Conservation (phyloP, 306 rosid species). For the Quercus rubra region DNA sequence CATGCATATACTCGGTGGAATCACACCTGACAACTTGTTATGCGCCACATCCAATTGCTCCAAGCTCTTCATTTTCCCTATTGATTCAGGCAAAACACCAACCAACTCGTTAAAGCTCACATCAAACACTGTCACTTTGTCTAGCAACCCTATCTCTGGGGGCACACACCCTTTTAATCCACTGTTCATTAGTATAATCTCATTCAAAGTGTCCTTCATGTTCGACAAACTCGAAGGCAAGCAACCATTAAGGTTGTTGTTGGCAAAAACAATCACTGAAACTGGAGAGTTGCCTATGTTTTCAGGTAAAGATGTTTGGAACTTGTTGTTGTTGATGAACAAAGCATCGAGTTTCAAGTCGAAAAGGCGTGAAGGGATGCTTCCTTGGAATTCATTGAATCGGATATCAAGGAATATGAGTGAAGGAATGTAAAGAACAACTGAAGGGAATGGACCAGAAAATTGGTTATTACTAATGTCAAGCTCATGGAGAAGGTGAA, state of each 20-base stretch:
- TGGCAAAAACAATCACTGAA: slow-evolving; percentile 73
- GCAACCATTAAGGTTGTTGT: slow-evolving; percentile 56
- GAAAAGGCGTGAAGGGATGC: slow-evolving; percentile 51
- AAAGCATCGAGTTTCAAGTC: slow-evolving; percentile 69
- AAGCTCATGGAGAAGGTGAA: slow-evolving; percentile 54
- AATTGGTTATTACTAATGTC: slow-evolving; percentile 76
- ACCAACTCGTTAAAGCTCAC: slow-evolving; percentile 54
- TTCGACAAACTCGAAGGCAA: slow-evolving; percentile 53
- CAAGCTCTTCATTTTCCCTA: slow-evolving; percentile 60
- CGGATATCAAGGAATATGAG: slow-evolving; percentile 66
- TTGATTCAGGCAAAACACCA: slow-evolving; percentile 62
- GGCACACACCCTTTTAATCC: slow-evolving; percentile 78
- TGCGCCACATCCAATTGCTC: slow-evolving; percentile 71
- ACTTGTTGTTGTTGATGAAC: slow-evolving; percentile 71
- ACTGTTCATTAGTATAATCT: slow-evolving; percentile 57
- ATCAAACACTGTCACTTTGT: slow-evolving; percentile 64
- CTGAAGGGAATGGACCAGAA: slow-evolving; percentile 61
- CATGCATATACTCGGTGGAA: slow-evolving; percentile 59
- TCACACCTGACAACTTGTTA: slow-evolving; percentile 55
- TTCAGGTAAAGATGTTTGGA: slow-evolving; percentile 47
- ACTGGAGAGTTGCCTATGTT: slow-evolving; percentile 56
- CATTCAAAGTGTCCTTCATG: slow-evolving; percentile 60
- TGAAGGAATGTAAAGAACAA: slow-evolving; percentile 38
- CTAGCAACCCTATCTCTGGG: slow-evolving; percentile 45
- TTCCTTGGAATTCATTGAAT: slow-evolving; percentile 58